These are phyloP conservation scores for Stephania cephalantha DNA, from an alignment of 164 flowering plant genomes.

Conservation along the genomic window DNA sequence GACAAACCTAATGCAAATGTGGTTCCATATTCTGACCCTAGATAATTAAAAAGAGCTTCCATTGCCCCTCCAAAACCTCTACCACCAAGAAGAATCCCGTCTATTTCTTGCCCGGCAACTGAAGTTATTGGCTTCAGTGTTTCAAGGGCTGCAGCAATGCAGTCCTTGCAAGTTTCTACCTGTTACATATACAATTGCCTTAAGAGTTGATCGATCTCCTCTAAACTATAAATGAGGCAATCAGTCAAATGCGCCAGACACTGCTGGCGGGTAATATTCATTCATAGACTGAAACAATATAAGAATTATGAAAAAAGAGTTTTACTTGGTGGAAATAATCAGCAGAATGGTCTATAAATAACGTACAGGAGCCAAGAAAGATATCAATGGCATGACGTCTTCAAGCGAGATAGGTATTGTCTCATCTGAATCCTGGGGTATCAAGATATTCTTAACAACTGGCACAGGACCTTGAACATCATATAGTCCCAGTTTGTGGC, in stretches of 20 bases:
- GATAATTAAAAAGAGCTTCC: slow-evolving; percentile 81
- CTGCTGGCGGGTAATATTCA: neutral
- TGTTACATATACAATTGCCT: slow-evolving; percentile 21
- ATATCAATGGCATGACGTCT: slow-evolving; percentile 89
- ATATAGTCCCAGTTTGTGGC: slow-evolving; percentile 93
- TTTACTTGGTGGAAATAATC: neutral
- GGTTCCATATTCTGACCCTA: slow-evolving; percentile 95
- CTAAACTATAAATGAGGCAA: neutral
- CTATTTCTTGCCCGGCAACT: slow-evolving; percentile 73
- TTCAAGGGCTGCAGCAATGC: slow-evolving; percentile 85
- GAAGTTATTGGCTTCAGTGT: slow-evolving; percentile 87
- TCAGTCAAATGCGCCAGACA: neutral
- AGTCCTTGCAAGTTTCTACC: slow-evolving; percentile 97
- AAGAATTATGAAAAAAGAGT: neutral
- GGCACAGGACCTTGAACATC: slow-evolving; percentile 99
- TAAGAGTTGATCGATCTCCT: neutral
- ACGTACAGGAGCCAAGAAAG: slow-evolving; percentile 96
- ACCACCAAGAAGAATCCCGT: slow-evolving; percentile 86
- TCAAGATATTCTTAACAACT: slow-evolving; percentile 84
- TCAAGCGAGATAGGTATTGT: slow-evolving; percentile 67
- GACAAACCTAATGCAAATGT: slow-evolving; percentile 84
- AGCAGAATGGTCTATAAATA: neutral
- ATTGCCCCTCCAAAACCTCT: slow-evolving; percentile 95
- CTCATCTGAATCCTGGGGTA: slow-evolving; percentile 65
- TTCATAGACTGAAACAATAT: neutral